Conservation (phyloP, 257 asterid genomes). For the Forsythia viridissima region DNA sequence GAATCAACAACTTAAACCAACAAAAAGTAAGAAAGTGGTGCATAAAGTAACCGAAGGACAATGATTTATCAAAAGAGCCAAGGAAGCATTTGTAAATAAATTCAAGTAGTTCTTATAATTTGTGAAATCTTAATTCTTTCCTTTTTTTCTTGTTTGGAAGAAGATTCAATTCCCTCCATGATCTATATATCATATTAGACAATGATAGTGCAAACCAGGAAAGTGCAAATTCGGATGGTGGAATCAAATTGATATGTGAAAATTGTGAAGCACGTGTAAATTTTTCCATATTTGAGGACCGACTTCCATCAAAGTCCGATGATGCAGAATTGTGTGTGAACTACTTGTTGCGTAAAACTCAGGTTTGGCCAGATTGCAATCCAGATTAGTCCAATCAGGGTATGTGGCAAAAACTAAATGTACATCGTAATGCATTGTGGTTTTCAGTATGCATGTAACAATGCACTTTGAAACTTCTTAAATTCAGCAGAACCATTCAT, state of each 20-base stretch:
- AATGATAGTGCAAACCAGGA: background rate
- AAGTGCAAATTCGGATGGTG: background rate
- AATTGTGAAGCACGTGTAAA: background rate
- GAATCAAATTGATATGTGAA: background rate
- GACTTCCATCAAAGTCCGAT: background rate
- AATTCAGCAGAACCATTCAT: background rate
- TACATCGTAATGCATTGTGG: background rate
- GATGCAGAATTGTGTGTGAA: background rate
- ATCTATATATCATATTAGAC: background rate
- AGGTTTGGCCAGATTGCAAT: background rate
- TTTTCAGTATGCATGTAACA: background rate
- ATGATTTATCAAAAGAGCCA: background rate
- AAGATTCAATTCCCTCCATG: background rate
- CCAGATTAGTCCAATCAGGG: background rate
- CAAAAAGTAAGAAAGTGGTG: background rate
- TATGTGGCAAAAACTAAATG: background rate
- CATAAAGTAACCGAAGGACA: background rate
- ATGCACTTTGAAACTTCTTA: background rate
- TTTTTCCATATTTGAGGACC: background rate
- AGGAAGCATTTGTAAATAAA: background rate
- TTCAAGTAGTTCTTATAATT: background rate
- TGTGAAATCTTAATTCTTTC: background rate
- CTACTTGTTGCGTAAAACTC: background rate
- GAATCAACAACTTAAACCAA: conserved; percentile 1
- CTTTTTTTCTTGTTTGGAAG: background rate